Conservation (phyloP, 768 basidiomycete genomes). For the Tylopilus intermedius region DNA sequence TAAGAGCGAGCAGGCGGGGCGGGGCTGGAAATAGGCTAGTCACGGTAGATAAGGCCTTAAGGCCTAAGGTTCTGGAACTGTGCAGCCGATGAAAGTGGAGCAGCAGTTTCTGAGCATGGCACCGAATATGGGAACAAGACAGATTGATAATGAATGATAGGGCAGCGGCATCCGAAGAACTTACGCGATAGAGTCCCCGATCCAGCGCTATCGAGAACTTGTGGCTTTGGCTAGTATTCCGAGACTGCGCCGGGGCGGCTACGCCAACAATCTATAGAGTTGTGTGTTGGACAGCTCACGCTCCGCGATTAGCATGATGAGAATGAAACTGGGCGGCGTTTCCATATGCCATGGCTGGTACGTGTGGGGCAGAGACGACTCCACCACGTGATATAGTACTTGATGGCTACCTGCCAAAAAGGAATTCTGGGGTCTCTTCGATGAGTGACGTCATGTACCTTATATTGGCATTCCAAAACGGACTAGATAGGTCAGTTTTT, state of each 20-base stretch:
- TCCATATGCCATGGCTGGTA: too few species aligned
- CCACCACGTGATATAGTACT: conserved; percentile 8
- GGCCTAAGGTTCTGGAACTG: too few species aligned
- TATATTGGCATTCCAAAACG: conserved; percentile 15
- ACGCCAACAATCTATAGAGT: conserved; percentile 53
- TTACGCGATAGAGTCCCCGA: conserved; percentile 50
- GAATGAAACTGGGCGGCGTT: too few species aligned
- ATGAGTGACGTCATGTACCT: conserved; percentile 22
- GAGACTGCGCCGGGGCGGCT: conserved; percentile 66
- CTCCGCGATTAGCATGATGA: conserved; percentile 15
- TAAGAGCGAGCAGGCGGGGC: conserved; percentile 41
- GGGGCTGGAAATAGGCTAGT: conserved; percentile 14
- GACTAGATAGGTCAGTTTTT: conserved; percentile 4
- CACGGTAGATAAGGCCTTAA: conserved; percentile 40
- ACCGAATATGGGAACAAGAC: conserved; percentile 79
- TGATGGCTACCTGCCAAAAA: not conserved
- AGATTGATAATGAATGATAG: conserved; percentile 1
- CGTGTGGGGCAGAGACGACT: too few species aligned
- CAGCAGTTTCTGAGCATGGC: conserved; percentile 84
- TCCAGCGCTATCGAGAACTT: conserved; percentile 65
- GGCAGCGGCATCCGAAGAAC: conserved; percentile 16
- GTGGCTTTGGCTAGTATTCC: conserved; percentile 89
- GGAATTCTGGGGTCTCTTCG: conserved; percentile 6
- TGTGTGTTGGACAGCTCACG: conserved; percentile 26
- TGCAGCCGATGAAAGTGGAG: conserved; percentile 16